A percentile compares a stretch with the other conserved stretches of the same genome.
phyloP scores from a whole-genome alignment of 1,284 basidiomycete genomes.

The Ganoderma sinense region DNA sequence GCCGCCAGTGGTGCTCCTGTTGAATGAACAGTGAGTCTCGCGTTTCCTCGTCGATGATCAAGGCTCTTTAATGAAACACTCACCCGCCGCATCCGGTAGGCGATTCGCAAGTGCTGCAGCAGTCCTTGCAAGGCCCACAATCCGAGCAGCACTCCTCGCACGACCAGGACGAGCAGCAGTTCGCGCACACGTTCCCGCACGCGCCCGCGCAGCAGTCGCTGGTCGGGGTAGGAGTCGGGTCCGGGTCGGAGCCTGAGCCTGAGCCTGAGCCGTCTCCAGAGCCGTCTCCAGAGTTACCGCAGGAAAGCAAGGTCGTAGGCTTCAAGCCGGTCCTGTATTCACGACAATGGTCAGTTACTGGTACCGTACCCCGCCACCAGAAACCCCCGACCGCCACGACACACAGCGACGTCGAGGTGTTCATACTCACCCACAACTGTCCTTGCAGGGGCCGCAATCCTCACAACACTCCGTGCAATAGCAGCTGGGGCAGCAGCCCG shows the following conservation, averaged over 20 bases:
- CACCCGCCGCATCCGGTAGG: neutral
- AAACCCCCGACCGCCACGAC: neutral
- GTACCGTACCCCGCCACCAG: neutral
- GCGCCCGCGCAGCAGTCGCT: neutral
- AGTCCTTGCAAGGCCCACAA: neutral
- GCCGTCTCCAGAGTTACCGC: no score
- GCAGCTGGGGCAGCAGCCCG: neutral
- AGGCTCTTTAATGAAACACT: neutral
- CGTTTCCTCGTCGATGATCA: neutral
- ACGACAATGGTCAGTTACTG: neutral
- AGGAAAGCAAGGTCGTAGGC: no score
- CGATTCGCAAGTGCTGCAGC: neutral
- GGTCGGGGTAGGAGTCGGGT: no score
- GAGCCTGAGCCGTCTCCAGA: no score
- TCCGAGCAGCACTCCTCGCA: neutral
- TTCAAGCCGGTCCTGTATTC: neutral
- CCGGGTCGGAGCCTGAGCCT: no score
- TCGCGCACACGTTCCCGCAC: neutral
- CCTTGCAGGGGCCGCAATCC: no score
- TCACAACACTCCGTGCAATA: neutral
- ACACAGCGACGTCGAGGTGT: neutral
- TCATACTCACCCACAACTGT: neutral
- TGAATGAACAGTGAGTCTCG: neutral
- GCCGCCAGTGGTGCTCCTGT: neutral
- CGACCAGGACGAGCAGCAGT: neutral